Conservation (phyloP, 495 filamentous ascomycete genomes). For the Penicillium odoratum region DNA sequence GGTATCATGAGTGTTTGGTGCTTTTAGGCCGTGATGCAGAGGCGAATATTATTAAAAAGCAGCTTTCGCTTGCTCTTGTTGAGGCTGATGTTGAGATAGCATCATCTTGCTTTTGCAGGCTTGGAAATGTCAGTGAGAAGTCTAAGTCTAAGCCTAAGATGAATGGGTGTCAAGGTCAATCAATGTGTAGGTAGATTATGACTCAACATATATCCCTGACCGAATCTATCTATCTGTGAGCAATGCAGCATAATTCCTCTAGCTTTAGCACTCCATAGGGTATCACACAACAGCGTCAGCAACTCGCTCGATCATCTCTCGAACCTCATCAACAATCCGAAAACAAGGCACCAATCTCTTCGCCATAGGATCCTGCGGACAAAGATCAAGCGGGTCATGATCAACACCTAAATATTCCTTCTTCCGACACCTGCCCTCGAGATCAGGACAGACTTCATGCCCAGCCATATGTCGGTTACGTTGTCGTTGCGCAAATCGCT, state of each 20-base stretch:
- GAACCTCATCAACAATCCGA: conserved; percentile 30
- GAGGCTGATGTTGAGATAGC: conserved; percentile 60
- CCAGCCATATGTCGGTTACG: conserved; percentile 28
- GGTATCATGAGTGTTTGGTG: conserved; percentile 62
- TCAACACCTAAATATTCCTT: conserved; percentile 17
- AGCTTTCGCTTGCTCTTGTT: conserved; percentile 51
- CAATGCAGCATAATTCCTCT: too few relatives aligned
- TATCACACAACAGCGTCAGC: conserved; percentile 20
- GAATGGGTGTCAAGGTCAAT: conserved; percentile 15
- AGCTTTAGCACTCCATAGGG: not conserved
- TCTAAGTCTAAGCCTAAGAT: conserved; percentile 6
- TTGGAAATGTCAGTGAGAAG: conserved; percentile 16
- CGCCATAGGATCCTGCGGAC: conserved; percentile 24
- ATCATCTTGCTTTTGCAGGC: conserved; percentile 63
- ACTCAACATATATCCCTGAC: too few relatives aligned
- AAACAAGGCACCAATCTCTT: conserved; percentile 27
- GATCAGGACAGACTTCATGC: conserved; percentile 23
- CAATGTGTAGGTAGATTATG: too few relatives aligned
- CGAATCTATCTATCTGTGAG: too few relatives aligned
- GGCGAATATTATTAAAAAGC: conserved; percentile 47
- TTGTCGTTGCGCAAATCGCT: conserved; percentile 24
- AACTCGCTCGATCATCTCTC: conserved; percentile 26
- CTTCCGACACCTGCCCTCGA: conserved; percentile 24
- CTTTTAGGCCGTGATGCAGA: conserved; percentile 50
- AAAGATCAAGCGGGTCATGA: conserved; percentile 29